phyloP scores from a whole-genome alignment of 257 asterid species.

The Solanum corneliomulleri region DNA sequence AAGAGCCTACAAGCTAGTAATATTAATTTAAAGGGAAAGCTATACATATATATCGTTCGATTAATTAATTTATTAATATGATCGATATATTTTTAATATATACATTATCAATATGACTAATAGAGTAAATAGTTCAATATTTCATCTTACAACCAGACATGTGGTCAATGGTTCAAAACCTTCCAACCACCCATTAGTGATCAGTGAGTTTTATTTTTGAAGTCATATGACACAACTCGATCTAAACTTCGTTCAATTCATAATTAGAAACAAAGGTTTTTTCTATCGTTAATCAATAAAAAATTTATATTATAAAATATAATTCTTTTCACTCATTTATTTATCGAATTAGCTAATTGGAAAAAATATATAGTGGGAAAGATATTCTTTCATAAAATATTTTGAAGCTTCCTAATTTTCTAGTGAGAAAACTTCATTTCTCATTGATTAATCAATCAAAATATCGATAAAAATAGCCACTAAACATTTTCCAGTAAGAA shows the following conservation, averaged over 20 bases:
- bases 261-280: too few relatives aligned
- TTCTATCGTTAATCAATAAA: not conserved
- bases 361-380: too few relatives aligned
- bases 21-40: not conserved
- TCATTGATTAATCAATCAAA: too few relatives aligned
- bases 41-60: not conserved
- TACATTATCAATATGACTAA: not conserved
- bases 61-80: not conserved
- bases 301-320: not conserved
- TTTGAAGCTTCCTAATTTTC: not conserved
- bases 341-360: not conserved
- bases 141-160: not conserved
- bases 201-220: not conserved
- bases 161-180: not conserved
- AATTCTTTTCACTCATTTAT: not conserved
- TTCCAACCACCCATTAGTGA: not conserved
- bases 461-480: not conserved
- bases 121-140: not conserved
- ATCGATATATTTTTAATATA: too few relatives aligned
- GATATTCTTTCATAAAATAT: too few relatives aligned
- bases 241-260: not conserved
- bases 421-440: too few relatives aligned
- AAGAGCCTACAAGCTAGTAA: not conserved
- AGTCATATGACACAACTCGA: not conserved
- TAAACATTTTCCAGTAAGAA: too few relatives aligned